These are phyloP conservation scores for Primulina eburnea DNA, from an alignment of 257 asterid genomes.

Conservation along the genomic window DNA sequence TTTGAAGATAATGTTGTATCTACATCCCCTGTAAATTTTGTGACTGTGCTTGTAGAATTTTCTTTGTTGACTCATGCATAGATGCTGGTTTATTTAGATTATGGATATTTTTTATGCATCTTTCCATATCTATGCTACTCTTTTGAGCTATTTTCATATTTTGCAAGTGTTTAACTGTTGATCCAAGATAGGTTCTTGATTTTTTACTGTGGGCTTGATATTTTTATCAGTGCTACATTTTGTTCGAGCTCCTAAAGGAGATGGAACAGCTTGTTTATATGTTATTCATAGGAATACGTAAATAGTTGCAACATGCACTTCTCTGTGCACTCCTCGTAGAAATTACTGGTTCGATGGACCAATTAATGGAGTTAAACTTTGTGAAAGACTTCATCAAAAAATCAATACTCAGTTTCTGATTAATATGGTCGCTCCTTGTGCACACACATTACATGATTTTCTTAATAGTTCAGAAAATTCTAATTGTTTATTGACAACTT, in stretches of 20 bases:
- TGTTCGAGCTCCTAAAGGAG: not conserved
- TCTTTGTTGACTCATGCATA: not conserved
- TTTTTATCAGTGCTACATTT: not conserved
- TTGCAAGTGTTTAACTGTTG: not conserved
- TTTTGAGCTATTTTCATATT: not conserved
- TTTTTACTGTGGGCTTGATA: not conserved
- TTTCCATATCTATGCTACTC: not conserved
- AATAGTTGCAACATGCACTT: not conserved
- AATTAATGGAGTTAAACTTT: not conserved
- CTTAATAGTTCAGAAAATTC: not conserved
- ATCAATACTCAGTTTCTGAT: not conserved
- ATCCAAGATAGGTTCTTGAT: not conserved
- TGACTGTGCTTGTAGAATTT: not conserved
- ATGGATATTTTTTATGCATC: not conserved
- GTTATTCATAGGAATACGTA: not conserved
- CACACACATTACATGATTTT: not conserved
- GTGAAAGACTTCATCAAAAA: not conserved
- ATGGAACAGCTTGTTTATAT: not conserved
- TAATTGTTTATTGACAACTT: not conserved
- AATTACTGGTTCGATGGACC: not conserved
- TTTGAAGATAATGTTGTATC: not conserved
- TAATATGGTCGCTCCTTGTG: no score
- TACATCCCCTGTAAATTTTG: not conserved
- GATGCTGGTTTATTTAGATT: not conserved
- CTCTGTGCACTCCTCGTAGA: not conserved